Evolutionary conservation across 176 grass and related monocot species (phyloP).

Genomic region (Oryza meyeriana): DNA sequence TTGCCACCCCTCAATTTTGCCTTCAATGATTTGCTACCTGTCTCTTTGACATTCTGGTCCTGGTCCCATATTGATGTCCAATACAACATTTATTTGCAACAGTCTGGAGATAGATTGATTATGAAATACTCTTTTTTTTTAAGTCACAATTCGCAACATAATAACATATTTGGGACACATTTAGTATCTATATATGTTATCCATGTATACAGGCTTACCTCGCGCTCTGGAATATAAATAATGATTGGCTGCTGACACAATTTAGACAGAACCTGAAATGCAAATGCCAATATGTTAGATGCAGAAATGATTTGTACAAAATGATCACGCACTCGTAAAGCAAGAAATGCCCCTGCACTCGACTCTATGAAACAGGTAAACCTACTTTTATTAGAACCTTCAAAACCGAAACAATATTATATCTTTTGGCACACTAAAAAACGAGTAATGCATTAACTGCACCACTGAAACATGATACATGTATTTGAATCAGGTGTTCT

Average conservation of each 20-base stretch:
- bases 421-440: background rate
- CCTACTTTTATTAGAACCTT: constrained; percentile 15
- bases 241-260: constrained; percentile 75
- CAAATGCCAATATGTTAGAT: constrained; percentile 20
- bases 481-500: background rate
- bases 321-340: background rate
- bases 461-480: background rate
- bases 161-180: constrained; percentile 1
- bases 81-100: background rate
- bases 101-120: background rate
- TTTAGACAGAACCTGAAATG: constrained; percentile 75
- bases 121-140: background rate
- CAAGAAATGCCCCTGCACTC: constrained; percentile 21
- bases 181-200: background rate
- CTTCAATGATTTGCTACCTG: background rate
- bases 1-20: background rate
- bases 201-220: constrained; percentile 46
- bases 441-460: constrained; percentile 13
- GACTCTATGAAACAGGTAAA: background rate
- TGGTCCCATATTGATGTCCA: background rate
- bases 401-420: constrained; percentile 21
- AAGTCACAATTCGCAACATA: background rate
- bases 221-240: constrained; percentile 88
- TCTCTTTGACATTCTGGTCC: background rate
- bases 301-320: constrained; percentile 5